A percentile compares a stretch with the other conserved stretches of the same genome.
These are phyloP conservation scores for Aquilaria sinensis DNA, from an alignment of 345 rosid genomes.

Conservation along the genomic window DNA sequence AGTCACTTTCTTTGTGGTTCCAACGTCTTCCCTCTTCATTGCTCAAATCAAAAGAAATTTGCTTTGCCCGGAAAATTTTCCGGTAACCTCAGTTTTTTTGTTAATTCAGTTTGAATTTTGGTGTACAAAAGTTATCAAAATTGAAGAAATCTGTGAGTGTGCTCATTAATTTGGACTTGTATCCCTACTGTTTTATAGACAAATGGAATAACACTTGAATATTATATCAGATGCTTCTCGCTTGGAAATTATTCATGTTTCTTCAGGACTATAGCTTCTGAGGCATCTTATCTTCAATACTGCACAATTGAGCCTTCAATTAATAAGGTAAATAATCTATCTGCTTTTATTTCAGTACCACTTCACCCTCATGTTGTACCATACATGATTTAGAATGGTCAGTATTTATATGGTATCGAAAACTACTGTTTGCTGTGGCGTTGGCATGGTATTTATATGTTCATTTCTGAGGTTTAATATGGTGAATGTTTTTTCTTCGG, in stretches of 20 bases:
- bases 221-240: constrained; percentile 41
- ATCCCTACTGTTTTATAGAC: background rate
- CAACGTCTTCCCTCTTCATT: constrained; percentile 47
- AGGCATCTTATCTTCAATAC: constrained; percentile 78
- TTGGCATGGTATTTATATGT: too few relatives aligned
- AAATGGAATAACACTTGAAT: constrained; percentile 4
- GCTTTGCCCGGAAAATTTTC: constrained; percentile 62
- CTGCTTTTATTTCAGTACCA: background rate
- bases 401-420: background rate
- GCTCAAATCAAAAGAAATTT: constrained; percentile 62
- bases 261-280: constrained; percentile 43
- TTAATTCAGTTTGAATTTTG: background rate
- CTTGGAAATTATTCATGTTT: constrained; percentile 63
- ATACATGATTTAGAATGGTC: constrained; percentile 3
- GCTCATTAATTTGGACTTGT: too few relatives aligned
- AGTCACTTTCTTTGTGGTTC: constrained; percentile 86
- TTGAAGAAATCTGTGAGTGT: too few relatives aligned
- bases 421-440: too few relatives aligned
- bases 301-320: constrained; percentile 63
- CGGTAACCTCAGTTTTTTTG: constrained; percentile 29
- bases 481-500: too few relatives aligned
- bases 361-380: background rate
- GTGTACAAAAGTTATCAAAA: background rate
- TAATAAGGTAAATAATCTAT: constrained; percentile 42
- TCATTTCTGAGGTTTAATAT: too few relatives aligned